These are phyloP conservation scores for Hypoxylon sp. DNA, from an alignment of 2,329 filamentous ascomycete genomes.

Conservation along the genomic window DNA sequence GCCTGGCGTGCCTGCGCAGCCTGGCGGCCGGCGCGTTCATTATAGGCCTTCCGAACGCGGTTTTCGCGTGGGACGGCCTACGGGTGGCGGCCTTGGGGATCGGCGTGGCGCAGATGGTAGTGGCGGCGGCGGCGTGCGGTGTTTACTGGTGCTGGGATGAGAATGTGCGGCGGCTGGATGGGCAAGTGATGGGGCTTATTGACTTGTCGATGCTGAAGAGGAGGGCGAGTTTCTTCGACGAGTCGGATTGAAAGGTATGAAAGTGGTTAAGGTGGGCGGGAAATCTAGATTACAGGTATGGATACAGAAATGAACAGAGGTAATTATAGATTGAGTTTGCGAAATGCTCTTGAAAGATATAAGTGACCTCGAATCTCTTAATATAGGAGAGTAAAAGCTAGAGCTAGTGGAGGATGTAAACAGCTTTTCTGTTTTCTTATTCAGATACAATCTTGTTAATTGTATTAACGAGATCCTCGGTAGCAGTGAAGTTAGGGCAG, in stretches of 20 bases:
- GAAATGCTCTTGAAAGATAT: no score
- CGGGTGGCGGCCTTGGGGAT: conserved; percentile 56
- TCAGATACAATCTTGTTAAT: not conserved
- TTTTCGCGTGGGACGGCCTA: conserved; percentile 54
- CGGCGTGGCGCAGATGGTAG: conserved; percentile 55
- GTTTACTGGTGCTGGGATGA: conserved; percentile 60
- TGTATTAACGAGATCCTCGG: not conserved
- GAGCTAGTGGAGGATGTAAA: no score
- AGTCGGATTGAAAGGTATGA: not conserved
- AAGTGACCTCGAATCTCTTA: no score
- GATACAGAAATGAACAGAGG: no score
- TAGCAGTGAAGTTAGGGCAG: conserved; percentile 2
- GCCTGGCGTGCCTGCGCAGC: conserved; percentile 56
- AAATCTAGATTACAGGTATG: not conserved
- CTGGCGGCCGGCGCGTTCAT: conserved; percentile 59
- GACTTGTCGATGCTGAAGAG: conserved; percentile 59
- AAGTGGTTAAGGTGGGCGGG: not conserved
- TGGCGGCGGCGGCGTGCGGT: conserved; percentile 51
- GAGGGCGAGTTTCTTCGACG: conserved; percentile 60
- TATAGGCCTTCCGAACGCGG: conserved; percentile 55
- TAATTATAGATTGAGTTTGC: no score
- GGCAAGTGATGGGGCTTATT: conserved; percentile 60
- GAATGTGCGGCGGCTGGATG: conserved; percentile 58
- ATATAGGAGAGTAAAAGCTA: no score
- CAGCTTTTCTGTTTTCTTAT: no score